Evolutionary conservation across 148 eudicot species (phyloP).

Genomic region (Oxyria digyna): DNA sequence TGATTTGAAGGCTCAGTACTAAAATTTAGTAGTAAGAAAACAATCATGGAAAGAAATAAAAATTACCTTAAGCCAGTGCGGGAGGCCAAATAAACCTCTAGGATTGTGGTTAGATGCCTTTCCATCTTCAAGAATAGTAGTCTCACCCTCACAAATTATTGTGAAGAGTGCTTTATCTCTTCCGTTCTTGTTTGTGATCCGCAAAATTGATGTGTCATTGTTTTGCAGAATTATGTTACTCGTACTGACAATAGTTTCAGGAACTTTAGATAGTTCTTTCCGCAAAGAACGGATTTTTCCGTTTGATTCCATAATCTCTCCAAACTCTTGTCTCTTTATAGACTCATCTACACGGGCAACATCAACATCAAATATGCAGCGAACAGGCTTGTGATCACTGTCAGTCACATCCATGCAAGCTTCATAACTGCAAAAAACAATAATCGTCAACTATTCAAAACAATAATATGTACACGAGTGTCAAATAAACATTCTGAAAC

Average conservation of each 20-base stretch:
- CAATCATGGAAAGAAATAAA: neutral
- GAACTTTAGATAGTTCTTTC: conserved; percentile 49
- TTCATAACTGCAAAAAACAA: conserved; percentile 48
- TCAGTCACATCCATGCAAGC: conserved; percentile 99
- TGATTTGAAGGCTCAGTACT: neutral
- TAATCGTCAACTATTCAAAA: conserved; percentile 1
- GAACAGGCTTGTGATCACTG: conserved; percentile 98
- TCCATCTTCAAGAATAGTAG: conserved; percentile 51
- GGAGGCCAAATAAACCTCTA: conserved; percentile 87
- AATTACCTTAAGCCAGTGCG: conserved; percentile 90
- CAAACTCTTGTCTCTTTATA: conserved; percentile 74
- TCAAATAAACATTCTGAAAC: neutral
- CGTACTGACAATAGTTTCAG: conserved; percentile 81
- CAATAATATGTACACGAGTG: neutral
- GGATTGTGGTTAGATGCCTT: conserved; percentile 56
- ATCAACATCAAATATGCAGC: conserved; percentile 67
- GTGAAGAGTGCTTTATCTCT: conserved; percentile 46
- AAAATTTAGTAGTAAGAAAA: neutral
- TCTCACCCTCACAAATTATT: conserved; percentile 72
- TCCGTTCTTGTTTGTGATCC: conserved; percentile 67
- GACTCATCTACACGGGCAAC: conserved; percentile 82
- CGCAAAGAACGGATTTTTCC: conserved; percentile 35
- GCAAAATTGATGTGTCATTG: conserved; percentile 57
- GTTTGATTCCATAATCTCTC: conserved; percentile 63
- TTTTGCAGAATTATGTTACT: conserved; percentile 87